Percentiles rank a stretch among this genome's conserved stretches.
Conservation (phyloP, 2,329 filamentous ascomycete species). For the Exophiala aquamarina region DNA sequence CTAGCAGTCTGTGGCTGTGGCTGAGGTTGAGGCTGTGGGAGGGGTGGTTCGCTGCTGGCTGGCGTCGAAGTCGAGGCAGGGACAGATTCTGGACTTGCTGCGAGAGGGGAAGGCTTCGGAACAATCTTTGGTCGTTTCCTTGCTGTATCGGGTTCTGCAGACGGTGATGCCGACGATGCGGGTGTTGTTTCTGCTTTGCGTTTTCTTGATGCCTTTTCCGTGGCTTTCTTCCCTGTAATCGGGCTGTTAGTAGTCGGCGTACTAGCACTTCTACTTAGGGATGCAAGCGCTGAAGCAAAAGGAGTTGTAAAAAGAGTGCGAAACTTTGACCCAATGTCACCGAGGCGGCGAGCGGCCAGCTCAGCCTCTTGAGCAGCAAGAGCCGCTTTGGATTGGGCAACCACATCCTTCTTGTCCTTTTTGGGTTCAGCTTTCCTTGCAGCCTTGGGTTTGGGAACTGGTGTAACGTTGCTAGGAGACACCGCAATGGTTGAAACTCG, state of each 20-base stretch:
- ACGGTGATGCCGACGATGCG: constrained; percentile 29
- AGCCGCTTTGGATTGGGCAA: constrained; percentile 49
- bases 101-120: constrained; percentile 33
- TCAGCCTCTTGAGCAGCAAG: constrained; percentile 39
- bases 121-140: constrained; percentile 38
- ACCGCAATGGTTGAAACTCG: constrained; percentile 1
- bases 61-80: constrained; percentile 43
- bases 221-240: constrained; percentile 28
- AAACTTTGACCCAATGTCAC: constrained; percentile 39
- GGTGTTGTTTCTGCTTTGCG: constrained; percentile 55
- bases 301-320: constrained; percentile 36
- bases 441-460: constrained; percentile 16
- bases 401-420: constrained; percentile 50
- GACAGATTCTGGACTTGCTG: constrained; percentile 40
- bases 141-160: constrained; percentile 29
- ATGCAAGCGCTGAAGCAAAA: constrained; percentile 27
- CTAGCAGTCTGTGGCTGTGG: constrained; percentile 11
- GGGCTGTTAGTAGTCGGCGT: constrained; percentile 26
- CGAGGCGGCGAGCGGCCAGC: constrained; percentile 38
- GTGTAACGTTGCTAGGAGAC: constrained; percentile 10
- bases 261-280: constrained; percentile 27
- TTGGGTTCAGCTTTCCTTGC: constrained; percentile 60
- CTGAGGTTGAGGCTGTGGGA: constrained; percentile 1
- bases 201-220: constrained; percentile 43
- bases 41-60: constrained; percentile 25